Base-by-base conservation (phyloP, 2,329 filamentous ascomycete species). In the Cladorrhinum sp. region DNA sequence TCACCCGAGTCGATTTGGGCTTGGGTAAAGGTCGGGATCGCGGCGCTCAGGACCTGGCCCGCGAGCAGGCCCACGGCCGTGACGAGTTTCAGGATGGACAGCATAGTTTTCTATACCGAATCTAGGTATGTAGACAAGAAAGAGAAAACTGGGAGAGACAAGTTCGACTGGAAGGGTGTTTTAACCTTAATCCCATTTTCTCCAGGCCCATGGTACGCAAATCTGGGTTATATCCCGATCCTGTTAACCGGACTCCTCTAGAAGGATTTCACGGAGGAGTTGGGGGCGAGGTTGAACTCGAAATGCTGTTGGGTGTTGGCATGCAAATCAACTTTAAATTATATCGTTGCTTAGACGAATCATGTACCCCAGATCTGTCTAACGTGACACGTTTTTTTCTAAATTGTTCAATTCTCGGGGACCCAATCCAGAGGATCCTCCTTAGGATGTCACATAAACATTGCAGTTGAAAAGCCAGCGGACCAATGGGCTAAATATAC, bases 1-100 rank as follows among this genome's bases (percentile, higher is more conserved):
- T 67, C 62, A 29, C 68, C 68, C 3, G 65, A 67, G 56, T 66
- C 67, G 59, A 69, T 66, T 45, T 70, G 58, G 6, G 63, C 62
- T 53, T 66, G 64, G 10, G 64, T 66, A 18, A 67, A 67, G 7
- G 62, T 63, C 12, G 65, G 65, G 27, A 65, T 62, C 2, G 54
- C 2, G 45, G 61, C 63, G 53, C 48, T 51, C 52, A 62, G 16
- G 49, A 57, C 61, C 32, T 23, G 20, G 50, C 58, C 53, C 23
- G 54, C 58, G 50, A 65, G 54, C 51, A 54, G 51, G 29, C 7
- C 27, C 6, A 8, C 29, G 7, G 51, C 51, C 27, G 29, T 22
- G 18, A 38, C 22, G 7, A 41, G 36, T 16, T 41, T 41, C 36
- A 41, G 36, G 36, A 41, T 41, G 36, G 36, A 41, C 36, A 41